Percentiles rank a stretch among this genome's conserved stretches.
Conservation (phyloP, 441 rosid species). For the Adansonia madagascariensis region DNA sequence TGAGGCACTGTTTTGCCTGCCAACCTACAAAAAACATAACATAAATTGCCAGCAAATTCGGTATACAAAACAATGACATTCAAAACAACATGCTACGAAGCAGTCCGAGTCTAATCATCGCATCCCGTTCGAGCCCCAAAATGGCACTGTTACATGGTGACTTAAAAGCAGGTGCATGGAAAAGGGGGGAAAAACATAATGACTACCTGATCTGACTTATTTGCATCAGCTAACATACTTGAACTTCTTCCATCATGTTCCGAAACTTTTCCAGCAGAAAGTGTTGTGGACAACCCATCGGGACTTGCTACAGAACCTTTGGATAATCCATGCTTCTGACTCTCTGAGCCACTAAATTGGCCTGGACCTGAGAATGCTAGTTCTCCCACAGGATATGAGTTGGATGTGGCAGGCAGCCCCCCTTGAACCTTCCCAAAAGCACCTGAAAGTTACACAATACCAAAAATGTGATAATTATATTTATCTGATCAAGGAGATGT, state of each 20-base stretch:
- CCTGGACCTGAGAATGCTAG: conserved; percentile 42
- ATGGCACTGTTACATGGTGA: neutral
- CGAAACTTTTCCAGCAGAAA: conserved; percentile 48
- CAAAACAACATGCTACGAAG: conserved; percentile 8
- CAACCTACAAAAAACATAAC: conserved; percentile 46
- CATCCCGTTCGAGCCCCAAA: neutral
- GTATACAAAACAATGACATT: neutral
- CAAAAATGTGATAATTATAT: neutral
- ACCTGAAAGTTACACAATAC: conserved; percentile 44
- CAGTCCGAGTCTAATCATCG: neutral
- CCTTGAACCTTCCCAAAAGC: conserved; percentile 61
- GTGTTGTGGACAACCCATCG: conserved; percentile 41
- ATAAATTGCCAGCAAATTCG: conserved; percentile 15
- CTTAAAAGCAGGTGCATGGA: neutral
- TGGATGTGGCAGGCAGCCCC: conserved; percentile 46
- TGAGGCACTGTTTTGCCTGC: conserved; percentile 49
- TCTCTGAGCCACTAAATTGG: conserved; percentile 35
- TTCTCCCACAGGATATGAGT: conserved; percentile 48
- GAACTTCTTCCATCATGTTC: conserved; percentile 60
- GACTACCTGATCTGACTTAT: conserved; percentile 56
- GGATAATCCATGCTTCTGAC: conserved; percentile 29
- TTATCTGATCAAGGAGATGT: neutral
- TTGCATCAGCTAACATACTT: conserved; percentile 47
- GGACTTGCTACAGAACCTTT: conserved; percentile 31
- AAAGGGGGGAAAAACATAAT: neutral